Percentiles rank a stretch among this genome's conserved stretches.
Conservation (phyloP, 75 land plant genomes). For the Larix kaempferi region DNA sequence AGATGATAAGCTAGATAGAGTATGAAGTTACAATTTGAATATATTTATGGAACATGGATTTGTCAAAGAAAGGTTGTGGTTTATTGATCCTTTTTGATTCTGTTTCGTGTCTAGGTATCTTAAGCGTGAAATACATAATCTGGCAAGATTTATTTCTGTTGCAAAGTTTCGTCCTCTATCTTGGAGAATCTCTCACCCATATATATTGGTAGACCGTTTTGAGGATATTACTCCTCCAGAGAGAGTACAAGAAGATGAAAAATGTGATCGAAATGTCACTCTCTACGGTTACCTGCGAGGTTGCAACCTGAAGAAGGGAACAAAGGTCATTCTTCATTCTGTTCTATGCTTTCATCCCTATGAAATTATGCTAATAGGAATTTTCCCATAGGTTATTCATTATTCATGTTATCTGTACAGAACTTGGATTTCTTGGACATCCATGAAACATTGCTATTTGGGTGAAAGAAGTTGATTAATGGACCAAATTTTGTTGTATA, state of each 20-base stretch:
- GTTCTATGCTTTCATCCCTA: background rate
- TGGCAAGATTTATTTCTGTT: slow-evolving; percentile 96
- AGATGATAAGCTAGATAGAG: background rate
- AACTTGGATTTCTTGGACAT: no score
- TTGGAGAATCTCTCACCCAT: slow-evolving; percentile 90
- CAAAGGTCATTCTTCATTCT: slow-evolving; percentile 53
- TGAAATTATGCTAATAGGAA: no score
- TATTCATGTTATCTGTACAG: no score
- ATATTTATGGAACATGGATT: background rate
- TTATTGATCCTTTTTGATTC: background rate
- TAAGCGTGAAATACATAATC: slow-evolving; percentile 93
- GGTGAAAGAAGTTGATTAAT: no score
- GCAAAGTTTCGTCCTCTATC: slow-evolving; percentile 85
- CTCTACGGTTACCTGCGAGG: slow-evolving; percentile 97
- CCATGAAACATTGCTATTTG: no score
- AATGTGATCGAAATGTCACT: slow-evolving; percentile 92
- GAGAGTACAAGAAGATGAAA: slow-evolving; percentile 53
- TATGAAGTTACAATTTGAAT: background rate
- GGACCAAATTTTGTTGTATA: no score
- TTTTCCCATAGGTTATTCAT: no score
- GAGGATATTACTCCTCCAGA: slow-evolving; percentile 98
- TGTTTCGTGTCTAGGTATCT: slow-evolving; percentile 58
- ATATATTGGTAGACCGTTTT: slow-evolving; percentile 90
- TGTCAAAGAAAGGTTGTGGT: background rate
- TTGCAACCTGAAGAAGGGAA: slow-evolving; percentile 86